phyloP scores from a whole-genome alignment of 169 alveolate genomes.

The Plasmodium knowlesi region DNA sequence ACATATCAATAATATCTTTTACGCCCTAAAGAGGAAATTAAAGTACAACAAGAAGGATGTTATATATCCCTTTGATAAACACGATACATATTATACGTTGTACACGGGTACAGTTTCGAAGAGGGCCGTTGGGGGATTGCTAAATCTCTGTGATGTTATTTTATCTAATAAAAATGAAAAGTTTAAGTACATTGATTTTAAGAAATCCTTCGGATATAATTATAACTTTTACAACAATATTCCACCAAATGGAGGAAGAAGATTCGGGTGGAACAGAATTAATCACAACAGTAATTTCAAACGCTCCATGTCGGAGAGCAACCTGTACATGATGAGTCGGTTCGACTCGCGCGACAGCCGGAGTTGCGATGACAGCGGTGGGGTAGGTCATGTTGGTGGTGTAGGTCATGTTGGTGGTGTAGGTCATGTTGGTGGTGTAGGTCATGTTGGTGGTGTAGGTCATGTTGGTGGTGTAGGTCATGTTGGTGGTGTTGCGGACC shows the following conservation, averaged over 20 bases:
- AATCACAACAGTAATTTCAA: conserved; percentile 8
- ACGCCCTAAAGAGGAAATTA: conserved; percentile 39
- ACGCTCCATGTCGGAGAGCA: conserved; percentile 44
- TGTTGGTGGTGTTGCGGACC: no score
- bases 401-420: not conserved
- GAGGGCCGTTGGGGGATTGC: conserved; percentile 79
- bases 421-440: no score
- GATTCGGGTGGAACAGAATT: not conserved
- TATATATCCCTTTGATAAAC: conserved; percentile 62
- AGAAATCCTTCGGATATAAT: conserved; percentile 44
- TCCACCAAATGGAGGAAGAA: not conserved
- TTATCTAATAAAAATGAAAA: conserved; percentile 56
- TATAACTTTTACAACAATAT: conserved; percentile 39
- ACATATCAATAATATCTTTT: conserved; percentile 55
- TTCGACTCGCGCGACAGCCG: not conserved
- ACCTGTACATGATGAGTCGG: not conserved
- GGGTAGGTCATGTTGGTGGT: no score
- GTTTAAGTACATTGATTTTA: conserved; percentile 62
- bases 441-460: not conserved
- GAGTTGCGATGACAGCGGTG: not conserved
- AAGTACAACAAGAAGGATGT: conserved; percentile 43
- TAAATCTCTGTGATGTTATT: conserved; percentile 74
- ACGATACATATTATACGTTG: conserved; percentile 78
- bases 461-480: not conserved
- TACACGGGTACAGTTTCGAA: conserved; percentile 78